These are phyloP conservation scores for Endotrypanum monterogeii DNA, from an alignment of 208 protist species.

Conservation along the genomic window DNA sequence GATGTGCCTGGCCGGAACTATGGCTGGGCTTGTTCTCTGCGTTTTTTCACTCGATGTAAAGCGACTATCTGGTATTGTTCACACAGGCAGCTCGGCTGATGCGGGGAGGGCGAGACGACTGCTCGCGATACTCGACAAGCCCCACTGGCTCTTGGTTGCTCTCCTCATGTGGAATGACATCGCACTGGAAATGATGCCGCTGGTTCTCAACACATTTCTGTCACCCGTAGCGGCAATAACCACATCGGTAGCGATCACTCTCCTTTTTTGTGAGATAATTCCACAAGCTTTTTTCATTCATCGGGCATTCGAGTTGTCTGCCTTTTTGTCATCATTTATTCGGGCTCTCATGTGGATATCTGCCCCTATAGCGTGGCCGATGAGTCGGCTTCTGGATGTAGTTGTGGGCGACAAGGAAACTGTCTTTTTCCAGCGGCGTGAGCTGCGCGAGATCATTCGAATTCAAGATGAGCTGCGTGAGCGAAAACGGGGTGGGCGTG, in stretches of 20 bases:
- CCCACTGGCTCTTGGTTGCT: conserved; percentile 70
- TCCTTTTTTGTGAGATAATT: conserved; percentile 80
- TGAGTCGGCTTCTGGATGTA: conserved; percentile 58
- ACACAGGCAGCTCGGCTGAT: conserved; percentile 36
- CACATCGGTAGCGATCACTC: conserved; percentile 52
- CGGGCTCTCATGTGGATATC: conserved; percentile 57
- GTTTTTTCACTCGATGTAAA: conserved; percentile 64
- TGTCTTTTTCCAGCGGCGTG: conserved; percentile 58
- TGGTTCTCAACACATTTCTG: conserved; percentile 64
- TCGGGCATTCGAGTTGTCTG: conserved; percentile 50
- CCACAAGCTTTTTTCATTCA: conserved; percentile 74
- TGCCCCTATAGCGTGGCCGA: conserved; percentile 65
- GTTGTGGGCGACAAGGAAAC: conserved; percentile 69
- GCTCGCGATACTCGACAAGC: conserved; percentile 60
- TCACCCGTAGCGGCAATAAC: conserved; percentile 52
- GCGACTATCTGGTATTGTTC: conserved; percentile 39
- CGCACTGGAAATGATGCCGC: conserved; percentile 71
- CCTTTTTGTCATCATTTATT: conserved; percentile 56
- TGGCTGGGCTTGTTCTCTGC: conserved; percentile 61
- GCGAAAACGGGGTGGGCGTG: conserved; percentile 23
- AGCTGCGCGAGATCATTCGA: conserved; percentile 62
- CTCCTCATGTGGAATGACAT: conserved; percentile 63
- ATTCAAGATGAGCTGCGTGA: conserved; percentile 53
- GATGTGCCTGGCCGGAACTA: conserved; percentile 49
- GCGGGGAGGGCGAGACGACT: conserved; percentile 38